phyloP scores from a whole-genome alignment of 2,329 filamentous ascomycete genomes.

The Botrytis byssoidea region DNA sequence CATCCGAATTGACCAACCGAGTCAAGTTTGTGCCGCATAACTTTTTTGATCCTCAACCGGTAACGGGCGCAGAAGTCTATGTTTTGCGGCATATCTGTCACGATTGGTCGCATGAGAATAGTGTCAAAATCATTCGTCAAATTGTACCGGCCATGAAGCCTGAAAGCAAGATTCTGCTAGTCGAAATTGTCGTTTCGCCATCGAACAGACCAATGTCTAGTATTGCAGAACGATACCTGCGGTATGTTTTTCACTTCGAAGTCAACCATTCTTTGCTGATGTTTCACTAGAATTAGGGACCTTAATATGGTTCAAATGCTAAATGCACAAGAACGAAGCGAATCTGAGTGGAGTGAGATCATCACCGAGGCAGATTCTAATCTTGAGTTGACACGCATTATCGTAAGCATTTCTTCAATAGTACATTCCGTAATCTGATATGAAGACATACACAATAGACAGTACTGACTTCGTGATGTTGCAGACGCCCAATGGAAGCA shows the following conservation, averaged over 20 bases:
- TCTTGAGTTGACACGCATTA: conserved; percentile 6
- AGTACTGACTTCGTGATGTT: background rate
- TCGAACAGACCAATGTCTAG: background rate
- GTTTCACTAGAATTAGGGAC: background rate
- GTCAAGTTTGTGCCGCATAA: conserved; percentile 4
- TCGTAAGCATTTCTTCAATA: background rate
- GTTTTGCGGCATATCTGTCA: conserved; percentile 36
- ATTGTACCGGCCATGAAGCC: conserved; percentile 33
- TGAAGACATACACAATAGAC: background rate
- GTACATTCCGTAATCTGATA: background rate
- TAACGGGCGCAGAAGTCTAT: conserved; percentile 40
- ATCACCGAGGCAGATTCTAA: background rate
- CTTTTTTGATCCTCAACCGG: conserved; percentile 35
- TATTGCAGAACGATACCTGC: conserved; percentile 2
- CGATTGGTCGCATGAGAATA: conserved; percentile 34
- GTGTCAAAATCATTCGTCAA: conserved; percentile 23
- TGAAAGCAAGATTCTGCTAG: conserved; percentile 17
- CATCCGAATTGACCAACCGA: conserved; percentile 33
- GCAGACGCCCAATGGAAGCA: conserved; percentile 2
- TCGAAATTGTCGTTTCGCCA: conserved; percentile 17
- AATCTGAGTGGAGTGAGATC: conserved; percentile 9
- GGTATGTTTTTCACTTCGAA: background rate
- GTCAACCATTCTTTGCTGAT: background rate
- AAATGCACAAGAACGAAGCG: conserved; percentile 13
- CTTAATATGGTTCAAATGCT: conserved; percentile 20